These are phyloP conservation scores for Adiantum capillusveneris DNA, from an alignment of 75 land plant species.

Conservation along the genomic window DNA sequence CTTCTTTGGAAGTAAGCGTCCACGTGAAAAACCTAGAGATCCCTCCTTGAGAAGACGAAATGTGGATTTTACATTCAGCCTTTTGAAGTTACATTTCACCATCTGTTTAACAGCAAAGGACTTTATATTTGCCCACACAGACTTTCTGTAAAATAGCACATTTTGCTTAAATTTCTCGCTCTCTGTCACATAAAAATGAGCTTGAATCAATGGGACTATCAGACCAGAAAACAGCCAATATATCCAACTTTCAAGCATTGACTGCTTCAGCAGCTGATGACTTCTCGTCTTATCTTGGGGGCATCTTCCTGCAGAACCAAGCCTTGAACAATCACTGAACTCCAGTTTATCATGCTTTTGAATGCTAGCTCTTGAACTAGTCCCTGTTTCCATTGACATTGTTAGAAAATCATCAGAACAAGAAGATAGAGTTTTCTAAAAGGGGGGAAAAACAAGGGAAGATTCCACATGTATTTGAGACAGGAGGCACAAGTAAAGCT, in stretches of 20 bases:
- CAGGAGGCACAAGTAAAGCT: too few relatives aligned
- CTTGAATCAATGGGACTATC: slow-evolving; percentile 58
- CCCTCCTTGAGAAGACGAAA: slow-evolving; percentile 34
- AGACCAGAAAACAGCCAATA: slow-evolving; percentile 70
- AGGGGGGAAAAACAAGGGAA: too few relatives aligned
- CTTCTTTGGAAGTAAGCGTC: slow-evolving; percentile 69
- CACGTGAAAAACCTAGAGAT: slow-evolving; percentile 71
- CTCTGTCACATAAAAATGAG: slow-evolving; percentile 91
- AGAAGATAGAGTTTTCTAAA: too few relatives aligned
- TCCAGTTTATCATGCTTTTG: too few relatives aligned
- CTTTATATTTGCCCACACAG: slow-evolving; percentile 60
- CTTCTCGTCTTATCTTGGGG: too few relatives aligned
- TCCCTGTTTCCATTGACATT: too few relatives aligned
- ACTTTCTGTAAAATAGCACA: slow-evolving; percentile 61
- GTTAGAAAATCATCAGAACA: too few relatives aligned
- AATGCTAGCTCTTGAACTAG: too few relatives aligned
- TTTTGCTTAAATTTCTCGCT: slow-evolving; percentile 66
- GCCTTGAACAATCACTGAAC: too few relatives aligned
- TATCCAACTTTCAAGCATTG: slow-evolving; percentile 56
- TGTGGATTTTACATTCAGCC: slow-evolving; percentile 24
- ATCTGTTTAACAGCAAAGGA: slow-evolving; percentile 24
- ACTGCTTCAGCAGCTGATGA: not conserved
- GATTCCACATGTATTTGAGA: too few relatives aligned
- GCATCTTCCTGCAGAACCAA: too few relatives aligned
- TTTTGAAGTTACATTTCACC: slow-evolving; percentile 24